Evolutionary conservation across 2,329 filamentous ascomycete species (phyloP).

Genomic region (Colletotrichum lindemuthianum): DNA sequence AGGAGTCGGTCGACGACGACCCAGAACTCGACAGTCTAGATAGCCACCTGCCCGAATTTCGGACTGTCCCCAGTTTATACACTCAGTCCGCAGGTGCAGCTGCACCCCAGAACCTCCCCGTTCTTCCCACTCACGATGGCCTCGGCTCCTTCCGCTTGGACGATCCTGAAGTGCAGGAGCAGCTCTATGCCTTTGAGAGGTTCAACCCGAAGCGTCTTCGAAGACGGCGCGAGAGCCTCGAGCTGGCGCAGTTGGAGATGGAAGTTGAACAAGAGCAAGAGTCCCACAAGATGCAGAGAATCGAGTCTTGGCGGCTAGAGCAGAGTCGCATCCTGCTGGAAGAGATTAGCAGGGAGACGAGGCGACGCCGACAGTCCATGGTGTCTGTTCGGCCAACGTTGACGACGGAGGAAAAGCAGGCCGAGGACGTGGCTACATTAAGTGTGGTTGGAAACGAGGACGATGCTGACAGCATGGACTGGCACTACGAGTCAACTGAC

Average conservation of each 20-base stretch:
- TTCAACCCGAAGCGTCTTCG: conserved; percentile 78
- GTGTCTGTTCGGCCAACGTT: conserved; percentile 54
- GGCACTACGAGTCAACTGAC: conserved; percentile 60
- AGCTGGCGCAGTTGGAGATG: conserved; percentile 59
- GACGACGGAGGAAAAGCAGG: conserved; percentile 42
- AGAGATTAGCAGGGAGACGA: conserved; percentile 88
- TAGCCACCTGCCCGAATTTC: conserved; percentile 89
- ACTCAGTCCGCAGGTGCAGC: conserved; percentile 52
- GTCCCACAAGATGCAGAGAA: conserved; percentile 80
- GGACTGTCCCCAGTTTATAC: conserved; percentile 64
- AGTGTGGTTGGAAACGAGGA: conserved; percentile 42
- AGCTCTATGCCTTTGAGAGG: conserved; percentile 88
- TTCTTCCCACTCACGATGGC: conserved; percentile 93
- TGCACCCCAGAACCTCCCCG: conserved; percentile 68
- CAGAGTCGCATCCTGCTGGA: conserved; percentile 87
- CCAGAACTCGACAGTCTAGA: conserved; percentile 92
- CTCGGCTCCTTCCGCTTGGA: conserved; percentile 83
- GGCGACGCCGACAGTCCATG: conserved; percentile 71
- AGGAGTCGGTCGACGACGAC: conserved; percentile 67
- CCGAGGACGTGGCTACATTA: conserved; percentile 45
- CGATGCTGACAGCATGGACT: conserved; percentile 56
- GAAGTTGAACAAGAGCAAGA: conserved; percentile 69
- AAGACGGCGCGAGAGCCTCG: conserved; percentile 63
- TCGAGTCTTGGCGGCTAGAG: conserved; percentile 92
- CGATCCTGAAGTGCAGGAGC: conserved; percentile 76